Evolutionary conservation across 495 filamentous ascomycete species (phyloP), one percentile per base, ranked within the genome.

Genomic region (Saxispiralis lemnorum): DNA sequence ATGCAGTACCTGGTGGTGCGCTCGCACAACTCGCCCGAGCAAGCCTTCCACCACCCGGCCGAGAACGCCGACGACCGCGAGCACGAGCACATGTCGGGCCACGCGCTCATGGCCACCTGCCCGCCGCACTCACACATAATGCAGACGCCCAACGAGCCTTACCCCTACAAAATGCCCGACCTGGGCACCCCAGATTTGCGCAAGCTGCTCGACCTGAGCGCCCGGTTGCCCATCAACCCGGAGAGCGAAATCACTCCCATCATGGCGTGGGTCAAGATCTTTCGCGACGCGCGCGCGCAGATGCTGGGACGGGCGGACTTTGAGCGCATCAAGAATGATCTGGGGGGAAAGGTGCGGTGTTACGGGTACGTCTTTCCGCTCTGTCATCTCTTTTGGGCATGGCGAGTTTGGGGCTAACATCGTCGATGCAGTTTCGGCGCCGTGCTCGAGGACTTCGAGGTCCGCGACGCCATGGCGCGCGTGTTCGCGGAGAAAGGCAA

Each of bases 201-300:
- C 28, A 86, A 80, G 36, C 67, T 96, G 33, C 71, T 94, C 40
- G 79, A 93, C 57, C 68, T 93, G 41, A 92, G 85, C 63, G 72
- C 76, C 52, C 72, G 80, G 51, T 69, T 96, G 6, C 77, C 88
- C 45, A 73, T 92, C 0, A 39, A 48, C 18, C 40, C 39, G 16
- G 85, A 93, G 47, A 83, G 83, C 18, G 89, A 97, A 61, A 80
- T 97, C 57, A 94, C 88, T 14, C 89, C 89, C 0, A 79, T 95
- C 43, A 89, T 89, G 84, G 87, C 87, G 0, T 87, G 88, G 71
- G 78, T 83, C 46, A 78, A 77, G 59, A 69, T 97, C 21, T 68
- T 82, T 38, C 68, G 66, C 37, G 76, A 95, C 59, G 72, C 76
- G 46, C 62, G 78, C 38, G 73, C 87, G 43, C 48, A 46, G 2